phyloP scores from a whole-genome alignment of 2,329 filamentous ascomycete species.

The Tympanopsis confertula region DNA sequence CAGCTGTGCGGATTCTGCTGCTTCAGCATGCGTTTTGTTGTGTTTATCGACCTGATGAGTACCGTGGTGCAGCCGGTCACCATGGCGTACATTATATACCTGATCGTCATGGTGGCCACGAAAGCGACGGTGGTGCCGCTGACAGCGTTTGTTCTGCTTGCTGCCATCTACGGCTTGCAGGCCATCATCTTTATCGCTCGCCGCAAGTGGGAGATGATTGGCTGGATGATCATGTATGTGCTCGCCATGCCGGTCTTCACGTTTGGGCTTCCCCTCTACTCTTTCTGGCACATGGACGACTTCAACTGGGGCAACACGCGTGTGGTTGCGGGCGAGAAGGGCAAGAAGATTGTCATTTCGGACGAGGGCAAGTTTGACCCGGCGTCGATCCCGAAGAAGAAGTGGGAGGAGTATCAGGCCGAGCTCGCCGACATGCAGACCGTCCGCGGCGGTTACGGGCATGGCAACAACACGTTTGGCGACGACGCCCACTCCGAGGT shows the following conservation, averaged over 20 bases:
- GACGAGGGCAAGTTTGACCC: slow-evolving; percentile 98
- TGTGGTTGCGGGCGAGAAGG: slow-evolving; percentile 87
- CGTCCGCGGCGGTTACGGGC: too few species aligned
- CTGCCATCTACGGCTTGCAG: slow-evolving; percentile 93
- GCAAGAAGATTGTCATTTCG: slow-evolving; percentile 81
- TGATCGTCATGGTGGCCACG: slow-evolving; percentile 62
- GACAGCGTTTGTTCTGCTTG: slow-evolving; percentile 80
- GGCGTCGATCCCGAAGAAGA: slow-evolving; percentile 84
- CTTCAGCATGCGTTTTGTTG: slow-evolving; percentile 97
- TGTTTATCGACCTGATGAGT: slow-evolving; percentile 85
- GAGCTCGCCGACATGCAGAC: slow-evolving; percentile 95
- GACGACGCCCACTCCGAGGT: slow-evolving; percentile 74
- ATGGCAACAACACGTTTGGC: too few species aligned
- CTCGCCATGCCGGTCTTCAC: slow-evolving; percentile 84
- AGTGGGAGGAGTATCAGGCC: slow-evolving; percentile 97
- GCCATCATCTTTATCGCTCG: slow-evolving; percentile 93
- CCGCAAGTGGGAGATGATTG: slow-evolving; percentile 98
- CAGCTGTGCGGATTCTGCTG: slow-evolving; percentile 99
- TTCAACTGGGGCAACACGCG: slow-evolving; percentile 99
- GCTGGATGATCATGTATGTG: slow-evolving; percentile 97
- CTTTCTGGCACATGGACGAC: slow-evolving; percentile 99
- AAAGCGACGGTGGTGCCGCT: slow-evolving; percentile 60
- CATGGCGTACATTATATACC: slow-evolving; percentile 77
- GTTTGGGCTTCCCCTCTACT: slow-evolving; percentile 78
- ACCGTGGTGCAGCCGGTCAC: slow-evolving; percentile 88